phyloP scores from a whole-genome alignment of 2,329 filamentous ascomycete species.

The Penicillium sp. region DNA sequence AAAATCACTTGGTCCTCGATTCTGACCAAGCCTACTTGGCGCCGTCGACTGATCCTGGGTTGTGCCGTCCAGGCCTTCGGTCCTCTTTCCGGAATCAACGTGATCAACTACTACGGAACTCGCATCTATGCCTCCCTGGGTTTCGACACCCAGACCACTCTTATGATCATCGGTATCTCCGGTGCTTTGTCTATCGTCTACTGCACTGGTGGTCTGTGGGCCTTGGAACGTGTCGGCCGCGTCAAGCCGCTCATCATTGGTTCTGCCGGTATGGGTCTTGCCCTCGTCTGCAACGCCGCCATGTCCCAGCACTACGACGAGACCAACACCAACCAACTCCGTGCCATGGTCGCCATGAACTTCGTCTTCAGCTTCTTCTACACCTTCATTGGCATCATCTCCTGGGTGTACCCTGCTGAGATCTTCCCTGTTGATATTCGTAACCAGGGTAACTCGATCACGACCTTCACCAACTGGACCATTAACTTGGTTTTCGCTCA shows the following conservation, averaged over 20 bases:
- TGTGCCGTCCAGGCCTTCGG: slow-evolving; percentile 56
- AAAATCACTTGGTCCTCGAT: slow-evolving; percentile 46
- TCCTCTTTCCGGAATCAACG: slow-evolving; percentile 56
- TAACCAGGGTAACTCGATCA: slow-evolving; percentile 47
- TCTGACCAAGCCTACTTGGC: slow-evolving; percentile 52
- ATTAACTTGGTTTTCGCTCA: slow-evolving; percentile 57
- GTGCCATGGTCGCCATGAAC: slow-evolving; percentile 54
- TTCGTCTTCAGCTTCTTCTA: slow-evolving; percentile 54
- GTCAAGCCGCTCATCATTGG: slow-evolving; percentile 54
- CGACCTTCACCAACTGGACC: slow-evolving; percentile 53
- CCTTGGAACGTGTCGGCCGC: slow-evolving; percentile 55
- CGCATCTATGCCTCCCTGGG: slow-evolving; percentile 53
- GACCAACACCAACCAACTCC: slow-evolving; percentile 43
- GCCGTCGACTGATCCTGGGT: slow-evolving; percentile 53
- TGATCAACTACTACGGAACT: slow-evolving; percentile 53
- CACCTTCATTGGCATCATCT: slow-evolving; percentile 47
- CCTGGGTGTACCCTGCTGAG: slow-evolving; percentile 53
- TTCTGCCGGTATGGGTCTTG: slow-evolving; percentile 49
- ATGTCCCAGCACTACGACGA: slow-evolving; percentile 46
- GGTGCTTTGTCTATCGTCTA: slow-evolving; percentile 56
- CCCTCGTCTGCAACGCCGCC: slow-evolving; percentile 48
- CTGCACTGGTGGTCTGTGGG: slow-evolving; percentile 52
- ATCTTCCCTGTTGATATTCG: slow-evolving; percentile 53
- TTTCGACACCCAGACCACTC: slow-evolving; percentile 51
- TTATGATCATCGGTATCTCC: slow-evolving; percentile 58